Base-by-base conservation (phyloP, 805 yeast species). In the Candida nanaspora region DNA sequence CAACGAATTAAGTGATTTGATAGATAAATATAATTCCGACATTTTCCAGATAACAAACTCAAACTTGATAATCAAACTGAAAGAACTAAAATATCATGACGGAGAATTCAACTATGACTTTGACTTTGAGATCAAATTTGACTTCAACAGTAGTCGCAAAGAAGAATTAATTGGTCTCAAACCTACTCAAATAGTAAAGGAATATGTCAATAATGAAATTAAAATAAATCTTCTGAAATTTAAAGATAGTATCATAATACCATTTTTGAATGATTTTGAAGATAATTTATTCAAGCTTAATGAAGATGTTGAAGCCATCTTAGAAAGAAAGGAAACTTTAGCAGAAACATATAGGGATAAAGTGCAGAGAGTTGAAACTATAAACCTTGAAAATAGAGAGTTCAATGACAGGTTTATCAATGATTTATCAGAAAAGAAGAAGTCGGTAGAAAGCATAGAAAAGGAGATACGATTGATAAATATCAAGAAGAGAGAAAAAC, bases 281-380 rank as follows among this genome's bases (percentile, higher is more conserved):
- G 88, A 81, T 42, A 79, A 77, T 30, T 61, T 70, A 2, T 69
- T 81, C 35, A 69, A 68, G 49, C 65, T 79, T 19, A 87, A 82
- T 47, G 65, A 72, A 21, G 52, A 78, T 18, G 68, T 67, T 25
- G 83, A 81, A 44, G 63, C 66, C 20, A 69, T 81, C 5, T 66
- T 68, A 34, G 82, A 82, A 41, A 76, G 75, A 49, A 69, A 70
- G 18, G 84, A 79, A 41, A 62, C 65, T 22, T 61, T 76, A 19
- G 86, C 81, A 39, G 68, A 69, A 2, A 57, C 81, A 28, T 82
- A 81, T 7, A 31, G 16, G 6, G 34, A 31, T 18, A 18, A 18
- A 19, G 22, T 11, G 10, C 7, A 23, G 7, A 11, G 7, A 8
- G 7, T 23, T 7, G 27, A 23, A 7, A 8, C 27, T 23, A 23